Percentiles rank a stretch among this genome's conserved stretches.
Conservation (phyloP, 805 yeast species). For the Debaryomyces prosopidis region DNA sequence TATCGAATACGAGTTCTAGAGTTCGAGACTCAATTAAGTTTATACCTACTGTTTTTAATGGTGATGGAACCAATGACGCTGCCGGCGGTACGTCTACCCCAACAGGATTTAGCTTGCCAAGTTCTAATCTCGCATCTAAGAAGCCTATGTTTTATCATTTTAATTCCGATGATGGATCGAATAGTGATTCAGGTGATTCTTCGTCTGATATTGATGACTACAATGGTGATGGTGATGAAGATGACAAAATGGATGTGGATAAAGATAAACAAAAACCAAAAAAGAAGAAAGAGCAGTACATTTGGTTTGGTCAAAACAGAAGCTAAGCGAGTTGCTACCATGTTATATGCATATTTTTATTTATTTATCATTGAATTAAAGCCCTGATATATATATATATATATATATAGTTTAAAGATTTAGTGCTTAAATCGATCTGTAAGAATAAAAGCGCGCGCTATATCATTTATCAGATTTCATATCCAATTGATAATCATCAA, state of each 20-base stretch:
- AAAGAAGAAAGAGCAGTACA: slow-evolving; percentile 18
- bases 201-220: slow-evolving; percentile 10
- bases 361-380: neutral
- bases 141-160: slow-evolving; percentile 34
- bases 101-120: slow-evolving; percentile 1
- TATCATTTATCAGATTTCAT: neutral
- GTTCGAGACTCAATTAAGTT: slow-evolving; percentile 32
- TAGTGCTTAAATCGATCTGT: neutral
- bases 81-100: slow-evolving; percentile 7
- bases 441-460: neutral
- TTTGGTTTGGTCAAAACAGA: slow-evolving; percentile 43
- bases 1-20: slow-evolving; percentile 1
- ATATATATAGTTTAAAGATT: neutral
- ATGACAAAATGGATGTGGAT: slow-evolving; percentile 6
- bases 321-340: slow-evolving; percentile 1
- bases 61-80: slow-evolving; percentile 3
- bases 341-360: neutral
- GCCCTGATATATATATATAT: neutral
- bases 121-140: neutral
- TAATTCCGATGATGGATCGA: slow-evolving; percentile 13
- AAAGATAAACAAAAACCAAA: slow-evolving; percentile 3
- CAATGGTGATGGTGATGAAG: slow-evolving; percentile 15
- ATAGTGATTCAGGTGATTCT: slow-evolving; percentile 4
- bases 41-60: slow-evolving; percentile 23
- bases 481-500: neutral